Base-by-base conservation (phyloP, 2,329 filamentous ascomycete genomes). In the Neocucurbitaria cava region DNA sequence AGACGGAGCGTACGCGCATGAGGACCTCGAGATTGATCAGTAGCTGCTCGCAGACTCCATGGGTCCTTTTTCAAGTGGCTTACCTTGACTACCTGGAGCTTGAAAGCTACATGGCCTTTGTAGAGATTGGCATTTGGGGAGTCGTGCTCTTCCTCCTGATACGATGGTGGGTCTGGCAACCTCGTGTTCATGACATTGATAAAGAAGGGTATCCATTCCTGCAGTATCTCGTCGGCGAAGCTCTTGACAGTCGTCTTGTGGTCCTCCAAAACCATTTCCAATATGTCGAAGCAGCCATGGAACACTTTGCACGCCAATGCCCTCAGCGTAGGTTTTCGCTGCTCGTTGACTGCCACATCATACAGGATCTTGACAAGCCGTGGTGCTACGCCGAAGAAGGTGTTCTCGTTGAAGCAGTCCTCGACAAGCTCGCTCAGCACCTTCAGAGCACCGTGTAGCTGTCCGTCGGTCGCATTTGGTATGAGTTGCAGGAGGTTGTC, bases 221-320 rank as follows among this genome's bases (percentile, higher is more conserved):
- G 84, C 44, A 98, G 82, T 0, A 92, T 87, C 70, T 96, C 90
- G 57, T 96, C 91, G 48, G 94, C 92, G 74, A 99, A 99, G 1
- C 83, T 84, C 76, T 91, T 95, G 57, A 98, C 92, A 50, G 91
- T 91, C 53, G 85, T 84, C 69, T 91, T 90, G 77, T 98, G 91
- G 65, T 96, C 91, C 64, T 96, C 93, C 82, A 96, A 90, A 62
- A 98, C 90, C 86, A 97, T 96, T 77, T 98, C 92, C 79, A 99
- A 86, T 52, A 95, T 91, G 73, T 98, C 92, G 74, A 99, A 96
- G 77, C 92, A 96, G 44, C 87, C 87, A 52, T 92, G 86, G 81
- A 98, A 96, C 53, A 97, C 91, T 36, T 90, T 91, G 38, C 98
- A 89, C 35, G 95, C 91, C 64, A 98, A 82, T 26, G 92, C 92